Conservation (phyloP, 495 filamentous ascomycete species). For the Cenococcum geophilum region DNA sequence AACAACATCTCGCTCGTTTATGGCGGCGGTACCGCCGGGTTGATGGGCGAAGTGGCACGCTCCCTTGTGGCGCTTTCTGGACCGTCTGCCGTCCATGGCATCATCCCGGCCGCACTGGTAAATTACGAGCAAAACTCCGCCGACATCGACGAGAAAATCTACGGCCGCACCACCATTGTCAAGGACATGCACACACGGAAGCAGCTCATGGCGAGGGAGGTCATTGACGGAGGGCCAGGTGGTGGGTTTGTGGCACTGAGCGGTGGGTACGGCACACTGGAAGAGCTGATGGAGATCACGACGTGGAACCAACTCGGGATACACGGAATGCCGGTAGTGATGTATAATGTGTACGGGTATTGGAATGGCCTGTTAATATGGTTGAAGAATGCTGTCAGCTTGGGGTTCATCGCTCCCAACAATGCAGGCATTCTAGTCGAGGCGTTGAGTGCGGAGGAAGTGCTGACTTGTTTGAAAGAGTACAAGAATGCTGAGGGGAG, state of each 20-base stretch:
- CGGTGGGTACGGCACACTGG: constrained; percentile 90
- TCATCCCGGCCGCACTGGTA: constrained; percentile 84
- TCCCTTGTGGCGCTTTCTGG: constrained; percentile 83
- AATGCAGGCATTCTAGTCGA: constrained; percentile 73
- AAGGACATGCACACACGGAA: constrained; percentile 95
- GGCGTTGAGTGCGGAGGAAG: constrained; percentile 64
- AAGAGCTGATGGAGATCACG: constrained; percentile 92
- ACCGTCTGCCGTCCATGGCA: constrained; percentile 77
- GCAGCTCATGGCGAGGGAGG: constrained; percentile 80
- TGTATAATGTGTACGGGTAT: constrained; percentile 83
- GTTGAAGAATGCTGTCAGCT: constrained; percentile 69
- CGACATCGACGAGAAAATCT: constrained; percentile 59
- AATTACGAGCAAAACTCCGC: constrained; percentile 60
- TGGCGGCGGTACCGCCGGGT: constrained; percentile 85
- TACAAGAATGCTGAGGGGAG: constrained; percentile 70
- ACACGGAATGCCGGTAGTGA: constrained; percentile 69
- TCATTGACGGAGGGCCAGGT: constrained; percentile 71
- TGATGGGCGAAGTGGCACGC: constrained; percentile 89
- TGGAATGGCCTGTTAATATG: constrained; percentile 81
- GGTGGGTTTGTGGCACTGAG: constrained; percentile 84
- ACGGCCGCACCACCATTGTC: constrained; percentile 79
- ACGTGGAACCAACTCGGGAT: constrained; percentile 99
- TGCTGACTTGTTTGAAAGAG: constrained; percentile 59
- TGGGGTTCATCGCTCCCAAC: constrained; percentile 64
- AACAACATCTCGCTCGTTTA: constrained; percentile 79